Percentiles rank a stretch among this genome's conserved stretches.
phyloP scores from a whole-genome alignment of 2,329 filamentous ascomycete species.

The Xylariales sp. region DNA sequence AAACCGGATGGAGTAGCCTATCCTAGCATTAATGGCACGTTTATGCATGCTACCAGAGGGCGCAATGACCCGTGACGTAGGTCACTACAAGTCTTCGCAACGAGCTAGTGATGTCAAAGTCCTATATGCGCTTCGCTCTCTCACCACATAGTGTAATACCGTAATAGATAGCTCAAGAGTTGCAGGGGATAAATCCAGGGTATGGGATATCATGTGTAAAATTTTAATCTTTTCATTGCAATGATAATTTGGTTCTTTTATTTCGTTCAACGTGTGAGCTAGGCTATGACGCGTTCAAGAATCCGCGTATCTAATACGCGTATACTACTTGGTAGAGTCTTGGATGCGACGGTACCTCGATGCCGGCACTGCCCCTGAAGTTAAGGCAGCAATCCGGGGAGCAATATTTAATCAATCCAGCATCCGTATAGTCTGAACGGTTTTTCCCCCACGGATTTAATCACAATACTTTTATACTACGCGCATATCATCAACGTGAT shows the following conservation, averaged over 20 bases:
- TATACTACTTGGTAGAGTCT: neutral
- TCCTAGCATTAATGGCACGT: neutral
- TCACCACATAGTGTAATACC: neutral
- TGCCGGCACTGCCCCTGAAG: neutral
- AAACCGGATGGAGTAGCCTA: neutral
- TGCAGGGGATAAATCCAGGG: neutral
- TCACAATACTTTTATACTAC: neutral
- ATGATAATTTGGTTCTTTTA: too few relatives aligned
- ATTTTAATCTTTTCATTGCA: too few relatives aligned
- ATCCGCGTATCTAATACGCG: slow-evolving; percentile 2
- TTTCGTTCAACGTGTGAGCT: too few relatives aligned
- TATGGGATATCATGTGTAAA: neutral
- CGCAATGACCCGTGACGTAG: neutral
- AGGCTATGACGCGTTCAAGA: neutral
- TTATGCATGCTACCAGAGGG: neutral
- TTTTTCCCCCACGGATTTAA: neutral
- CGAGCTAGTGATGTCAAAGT: neutral
- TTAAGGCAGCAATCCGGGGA: neutral
- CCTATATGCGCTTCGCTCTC: neutral
- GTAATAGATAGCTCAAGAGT: neutral
- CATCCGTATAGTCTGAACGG: neutral
- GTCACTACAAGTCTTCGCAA: too few relatives aligned
- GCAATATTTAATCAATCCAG: neutral
- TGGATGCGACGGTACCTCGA: neutral
- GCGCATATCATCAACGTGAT: neutral